These are phyloP conservation scores for Trichoderma sp. DNA, from an alignment of 2,329 filamentous ascomycete genomes.

Conservation along the genomic window DNA sequence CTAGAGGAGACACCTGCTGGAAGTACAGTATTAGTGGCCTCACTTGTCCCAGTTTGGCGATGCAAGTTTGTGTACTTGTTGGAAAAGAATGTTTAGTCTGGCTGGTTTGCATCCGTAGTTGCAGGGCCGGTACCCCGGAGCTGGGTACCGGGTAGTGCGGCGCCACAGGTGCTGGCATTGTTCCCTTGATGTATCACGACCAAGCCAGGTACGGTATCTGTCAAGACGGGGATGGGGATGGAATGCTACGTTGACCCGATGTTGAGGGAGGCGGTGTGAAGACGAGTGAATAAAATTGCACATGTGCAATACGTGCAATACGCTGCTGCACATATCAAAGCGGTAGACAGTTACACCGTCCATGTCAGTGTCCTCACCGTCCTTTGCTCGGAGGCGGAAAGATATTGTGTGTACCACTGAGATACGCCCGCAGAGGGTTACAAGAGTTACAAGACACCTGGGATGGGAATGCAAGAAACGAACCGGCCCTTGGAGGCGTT, in stretches of 20 bases:
- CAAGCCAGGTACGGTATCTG: not conserved
- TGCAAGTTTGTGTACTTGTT: not conserved
- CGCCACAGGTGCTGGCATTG: not conserved
- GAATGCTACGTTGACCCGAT: not conserved
- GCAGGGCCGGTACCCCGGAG: not conserved
- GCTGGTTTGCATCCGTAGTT: not conserved
- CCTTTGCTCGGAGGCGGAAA: not conserved
- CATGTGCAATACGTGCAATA: not conserved
- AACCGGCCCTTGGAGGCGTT: not conserved
- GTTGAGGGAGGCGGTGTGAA: not conserved
- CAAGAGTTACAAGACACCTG: not conserved
- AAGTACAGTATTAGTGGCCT: conserved; percentile 11
- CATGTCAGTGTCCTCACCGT: not conserved
- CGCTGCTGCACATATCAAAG: not conserved
- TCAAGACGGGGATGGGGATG: not conserved
- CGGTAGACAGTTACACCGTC: not conserved
- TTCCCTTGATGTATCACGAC: not conserved
- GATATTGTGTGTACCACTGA: not conserved
- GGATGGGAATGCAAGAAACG: not conserved
- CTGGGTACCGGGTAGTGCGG: conserved; percentile 9
- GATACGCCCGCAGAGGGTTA: not conserved
- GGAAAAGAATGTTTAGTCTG: not conserved
- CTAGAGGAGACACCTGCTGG: not conserved
- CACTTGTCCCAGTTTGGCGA: conserved; percentile 6
- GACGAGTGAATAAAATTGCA: not conserved